Evolutionary conservation across 345 rosid genomes (phyloP).

Genomic region (Dimocarpus longan): DNA sequence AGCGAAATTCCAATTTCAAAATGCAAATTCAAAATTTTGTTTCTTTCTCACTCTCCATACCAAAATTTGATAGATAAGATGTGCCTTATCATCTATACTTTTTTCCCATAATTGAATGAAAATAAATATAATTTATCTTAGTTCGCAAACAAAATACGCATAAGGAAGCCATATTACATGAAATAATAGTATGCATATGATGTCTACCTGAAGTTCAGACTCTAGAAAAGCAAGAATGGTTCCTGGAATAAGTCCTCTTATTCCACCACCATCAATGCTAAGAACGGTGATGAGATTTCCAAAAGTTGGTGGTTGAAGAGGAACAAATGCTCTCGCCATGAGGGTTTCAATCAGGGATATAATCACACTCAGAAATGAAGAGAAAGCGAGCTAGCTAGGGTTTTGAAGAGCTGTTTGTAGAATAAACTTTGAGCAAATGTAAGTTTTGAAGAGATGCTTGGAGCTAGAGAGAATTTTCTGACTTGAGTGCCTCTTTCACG

Average conservation of each 20-base stretch:
- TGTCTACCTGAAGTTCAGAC: constrained; percentile 41
- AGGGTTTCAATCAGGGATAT: not conserved
- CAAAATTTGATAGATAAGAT: no score
- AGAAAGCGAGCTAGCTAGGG: not conserved
- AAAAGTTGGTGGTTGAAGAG: constrained; percentile 34
- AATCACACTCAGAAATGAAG: not conserved
- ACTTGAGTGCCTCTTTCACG: not conserved
- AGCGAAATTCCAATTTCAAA: no score
- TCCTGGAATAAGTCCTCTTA: constrained; percentile 50
- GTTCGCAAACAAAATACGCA: no score
- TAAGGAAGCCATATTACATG: no score
- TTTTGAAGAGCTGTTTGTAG: not conserved
- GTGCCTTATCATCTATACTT: no score
- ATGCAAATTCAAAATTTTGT: no score
- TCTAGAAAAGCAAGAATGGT: constrained; percentile 43
- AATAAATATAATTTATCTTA: no score
- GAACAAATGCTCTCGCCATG: constrained; percentile 44
- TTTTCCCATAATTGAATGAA: no score
- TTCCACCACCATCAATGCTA: constrained; percentile 56
- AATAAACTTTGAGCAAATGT: not conserved
- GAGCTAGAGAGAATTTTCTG: not conserved
- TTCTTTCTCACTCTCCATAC: no score
- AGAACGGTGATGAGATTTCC: constrained; percentile 46
- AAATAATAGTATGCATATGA: not conserved
- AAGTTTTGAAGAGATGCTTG: not conserved